A percentile compares a stretch with the other conserved stretches of the same genome.
Evolutionary conservation across 208 protist genomes (phyloP).

Genomic region (Cochliopodium minus): DNA sequence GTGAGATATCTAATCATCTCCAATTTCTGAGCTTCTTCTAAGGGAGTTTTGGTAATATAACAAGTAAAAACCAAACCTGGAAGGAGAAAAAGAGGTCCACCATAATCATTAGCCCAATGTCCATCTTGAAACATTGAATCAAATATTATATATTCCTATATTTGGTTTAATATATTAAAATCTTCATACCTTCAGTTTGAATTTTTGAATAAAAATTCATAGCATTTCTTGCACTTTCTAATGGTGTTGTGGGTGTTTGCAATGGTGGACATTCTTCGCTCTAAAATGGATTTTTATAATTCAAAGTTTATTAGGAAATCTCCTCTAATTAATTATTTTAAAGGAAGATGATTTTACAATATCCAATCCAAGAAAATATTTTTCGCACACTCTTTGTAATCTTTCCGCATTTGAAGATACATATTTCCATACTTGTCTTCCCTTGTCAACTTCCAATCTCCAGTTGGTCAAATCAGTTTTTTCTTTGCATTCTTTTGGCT

Average conservation of each 20-base stretch:
- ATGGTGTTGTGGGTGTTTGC: neutral
- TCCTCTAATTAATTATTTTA: neutral
- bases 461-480: too few relatives aligned
- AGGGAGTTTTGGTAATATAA: slow-evolving; percentile 45
- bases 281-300: neutral
- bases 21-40: slow-evolving; percentile 29
- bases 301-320: neutral
- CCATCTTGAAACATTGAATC: slow-evolving; percentile 52
- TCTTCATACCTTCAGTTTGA: slow-evolving; percentile 28
- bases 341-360: neutral
- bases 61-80: slow-evolving; percentile 66
- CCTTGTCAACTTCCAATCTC: neutral
- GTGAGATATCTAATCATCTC: slow-evolving; percentile 78
- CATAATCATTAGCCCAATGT: slow-evolving; percentile 91
- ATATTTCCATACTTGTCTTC: slow-evolving; percentile 1
- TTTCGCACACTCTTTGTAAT: neutral
- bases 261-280: neutral
- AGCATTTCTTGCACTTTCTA: neutral
- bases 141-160: neutral
- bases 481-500: too few relatives aligned
- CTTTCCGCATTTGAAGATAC: neutral
- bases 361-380: neutral
- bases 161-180: too few relatives aligned
- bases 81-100: slow-evolving; percentile 77
- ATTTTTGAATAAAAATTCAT: slow-evolving; percentile 6